A percentile compares a stretch with the other conserved stretches of the same genome.
phyloP scores from a whole-genome alignment of 176 grass and related monocot genomes.

The Alloteropsis semialata region DNA sequence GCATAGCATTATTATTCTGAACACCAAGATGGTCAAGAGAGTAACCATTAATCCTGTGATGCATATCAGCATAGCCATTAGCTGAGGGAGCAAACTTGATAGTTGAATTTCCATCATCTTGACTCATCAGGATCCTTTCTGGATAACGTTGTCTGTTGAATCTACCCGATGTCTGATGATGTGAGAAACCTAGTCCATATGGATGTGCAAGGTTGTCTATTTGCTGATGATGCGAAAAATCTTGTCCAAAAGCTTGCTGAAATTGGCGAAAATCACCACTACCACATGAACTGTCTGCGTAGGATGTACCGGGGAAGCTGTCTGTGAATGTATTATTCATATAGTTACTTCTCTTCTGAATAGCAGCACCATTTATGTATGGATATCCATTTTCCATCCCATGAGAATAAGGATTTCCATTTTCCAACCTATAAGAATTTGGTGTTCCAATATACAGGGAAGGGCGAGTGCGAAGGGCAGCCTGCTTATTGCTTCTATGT shows the following conservation, averaged over 20 bases:
- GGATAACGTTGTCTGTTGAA: conserved; percentile 13
- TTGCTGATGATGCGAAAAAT: conserved; percentile 4
- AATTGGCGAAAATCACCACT: conserved; percentile 18
- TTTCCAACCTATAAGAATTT: conserved; percentile 16
- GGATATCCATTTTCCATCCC: conserved; percentile 22
- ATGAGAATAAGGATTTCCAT: too few species aligned
- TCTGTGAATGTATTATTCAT: conserved; percentile 21
- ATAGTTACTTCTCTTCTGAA: conserved; percentile 23
- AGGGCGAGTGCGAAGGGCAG: neutral
- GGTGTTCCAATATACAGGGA: conserved; percentile 25
- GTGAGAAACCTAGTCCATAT: neutral
- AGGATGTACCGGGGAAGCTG: conserved; percentile 24
- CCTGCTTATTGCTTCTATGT: conserved; percentile 29
- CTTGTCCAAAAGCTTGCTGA: neutral
- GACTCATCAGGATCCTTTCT: conserved; percentile 31
- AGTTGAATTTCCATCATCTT: conserved; percentile 25
- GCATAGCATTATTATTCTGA: conserved; percentile 15
- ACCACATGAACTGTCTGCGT: conserved; percentile 35
- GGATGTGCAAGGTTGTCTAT: conserved; percentile 17
- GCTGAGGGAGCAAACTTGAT: conserved; percentile 20
- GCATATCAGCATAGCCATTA: conserved; percentile 29
- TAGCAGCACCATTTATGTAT: conserved; percentile 18
- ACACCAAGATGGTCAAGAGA: conserved; percentile 3
- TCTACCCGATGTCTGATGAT: conserved; percentile 22
- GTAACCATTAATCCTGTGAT: conserved; percentile 2